Percentiles rank a stretch among this genome's conserved stretches.
phyloP scores from a whole-genome alignment of 169 alveolate genomes.

The Eimeria praecox region DNA sequence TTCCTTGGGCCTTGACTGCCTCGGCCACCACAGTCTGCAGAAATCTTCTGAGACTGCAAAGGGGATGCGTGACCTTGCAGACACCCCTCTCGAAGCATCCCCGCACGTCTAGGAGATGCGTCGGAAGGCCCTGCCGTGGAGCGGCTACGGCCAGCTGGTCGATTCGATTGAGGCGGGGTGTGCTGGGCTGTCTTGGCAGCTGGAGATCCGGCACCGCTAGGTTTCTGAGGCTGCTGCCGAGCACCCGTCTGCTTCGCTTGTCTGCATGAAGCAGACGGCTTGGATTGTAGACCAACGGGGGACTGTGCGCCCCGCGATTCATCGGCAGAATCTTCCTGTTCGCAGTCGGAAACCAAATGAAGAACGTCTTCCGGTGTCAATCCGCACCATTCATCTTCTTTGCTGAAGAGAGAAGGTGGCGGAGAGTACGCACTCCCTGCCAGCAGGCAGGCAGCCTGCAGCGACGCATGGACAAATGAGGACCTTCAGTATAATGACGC shows the following conservation, averaged over 20 bases:
- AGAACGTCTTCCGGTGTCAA: conserved; percentile 43
- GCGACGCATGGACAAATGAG: background rate
- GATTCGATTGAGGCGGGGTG: background rate
- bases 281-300: background rate
- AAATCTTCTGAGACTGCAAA: background rate
- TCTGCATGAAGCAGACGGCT: background rate
- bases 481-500: background rate
- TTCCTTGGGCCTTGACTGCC: background rate
- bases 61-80: background rate
- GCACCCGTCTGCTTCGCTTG: background rate
- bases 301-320: background rate
- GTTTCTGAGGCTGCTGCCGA: background rate
- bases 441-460: conserved; percentile 62
- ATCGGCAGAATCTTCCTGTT: conserved; percentile 1
- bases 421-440: conserved; percentile 34
- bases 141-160: background rate
- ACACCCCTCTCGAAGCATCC: background rate
- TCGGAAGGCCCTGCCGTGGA: background rate
- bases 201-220: background rate
- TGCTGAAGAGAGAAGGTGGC: conserved; percentile 44
- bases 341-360: conserved; percentile 60
- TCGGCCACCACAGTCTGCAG: background rate
- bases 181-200: background rate
- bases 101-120: background rate
- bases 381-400: conserved; percentile 67